phyloP scores from a whole-genome alignment of 108 stramenopile species.

The Cyclotella kingstonii region DNA sequence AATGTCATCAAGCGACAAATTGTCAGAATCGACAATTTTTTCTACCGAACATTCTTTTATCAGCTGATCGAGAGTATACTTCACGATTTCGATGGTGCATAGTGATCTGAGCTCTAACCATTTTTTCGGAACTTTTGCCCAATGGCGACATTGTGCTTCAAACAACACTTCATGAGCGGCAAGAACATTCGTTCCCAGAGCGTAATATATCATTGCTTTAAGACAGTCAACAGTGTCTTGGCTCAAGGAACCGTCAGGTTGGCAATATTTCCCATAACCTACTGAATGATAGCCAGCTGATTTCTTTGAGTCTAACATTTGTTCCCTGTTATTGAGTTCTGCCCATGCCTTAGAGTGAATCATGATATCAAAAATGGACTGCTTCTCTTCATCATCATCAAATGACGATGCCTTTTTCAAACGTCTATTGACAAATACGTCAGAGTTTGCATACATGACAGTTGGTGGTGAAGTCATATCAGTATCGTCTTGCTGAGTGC shows the following conservation, averaged over 20 bases:
- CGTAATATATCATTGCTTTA: conserved; percentile 55
- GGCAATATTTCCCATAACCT: conserved; percentile 17
- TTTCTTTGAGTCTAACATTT: conserved; percentile 9
- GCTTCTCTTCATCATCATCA: conserved; percentile 44
- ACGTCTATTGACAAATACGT: conserved; percentile 59
- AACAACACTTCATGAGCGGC: conserved; percentile 60
- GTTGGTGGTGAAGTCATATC: conserved; percentile 56
- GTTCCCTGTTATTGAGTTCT: conserved; percentile 46
- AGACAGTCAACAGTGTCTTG: conserved; percentile 40
- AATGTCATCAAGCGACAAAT: conserved; percentile 12
- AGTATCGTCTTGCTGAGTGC: conserved; percentile 42
- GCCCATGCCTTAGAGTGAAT: conserved; percentile 59
- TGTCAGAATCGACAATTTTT: conserved; percentile 26
- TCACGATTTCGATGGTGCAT: conserved; percentile 65
- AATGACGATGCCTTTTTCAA: conserved; percentile 46
- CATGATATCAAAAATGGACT: conserved; percentile 68
- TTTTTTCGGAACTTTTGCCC: conserved; percentile 41
- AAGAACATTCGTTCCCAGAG: conserved; percentile 44
- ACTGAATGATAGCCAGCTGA: conserved; percentile 16
- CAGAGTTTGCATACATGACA: conserved; percentile 76
- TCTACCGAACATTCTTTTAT: conserved; percentile 67
- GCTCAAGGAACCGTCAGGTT: conserved; percentile 31
- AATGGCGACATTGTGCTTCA: conserved; percentile 56
- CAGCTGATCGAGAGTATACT: conserved; percentile 54
- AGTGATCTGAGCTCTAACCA: conserved; percentile 48